Conservation (phyloP, 495 filamentous ascomycete species). For the Daldinia decipiens region DNA sequence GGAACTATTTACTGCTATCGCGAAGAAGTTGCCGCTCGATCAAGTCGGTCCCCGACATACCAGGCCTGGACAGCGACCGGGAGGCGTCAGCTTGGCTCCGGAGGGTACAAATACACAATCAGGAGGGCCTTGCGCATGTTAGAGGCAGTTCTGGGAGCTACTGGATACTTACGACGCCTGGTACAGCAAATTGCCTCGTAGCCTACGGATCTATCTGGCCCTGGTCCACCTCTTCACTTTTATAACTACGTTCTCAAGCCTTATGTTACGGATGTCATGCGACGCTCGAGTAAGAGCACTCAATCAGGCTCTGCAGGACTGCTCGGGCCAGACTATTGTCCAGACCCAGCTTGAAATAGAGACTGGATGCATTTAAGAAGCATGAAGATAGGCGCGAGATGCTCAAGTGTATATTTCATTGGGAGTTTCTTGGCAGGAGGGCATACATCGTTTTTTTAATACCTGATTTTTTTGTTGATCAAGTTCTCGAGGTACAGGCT, state of each 20-base stretch:
- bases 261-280: constrained; percentile 20
- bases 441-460: constrained; percentile 49
- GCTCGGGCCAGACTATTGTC: neutral
- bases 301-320: constrained; percentile 9
- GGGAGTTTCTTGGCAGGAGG: constrained; percentile 50
- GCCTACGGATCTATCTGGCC: constrained; percentile 25
- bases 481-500: constrained; percentile 31
- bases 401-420: constrained; percentile 52
- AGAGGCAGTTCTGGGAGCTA: constrained; percentile 35
- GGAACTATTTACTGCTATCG: constrained; percentile 97
- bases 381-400: constrained; percentile 43
- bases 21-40: constrained; percentile 94
- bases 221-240: constrained; percentile 24
- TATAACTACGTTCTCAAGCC: constrained; percentile 5
- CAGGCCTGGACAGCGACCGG: constrained; percentile 75
- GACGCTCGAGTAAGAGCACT: constrained; percentile 2
- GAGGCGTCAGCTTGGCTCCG: constrained; percentile 80
- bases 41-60: constrained; percentile 88
- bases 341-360: constrained; percentile 20
- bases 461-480: constrained; percentile 42
- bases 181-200: constrained; percentile 27
- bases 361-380: constrained; percentile 38
- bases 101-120: constrained; percentile 80
- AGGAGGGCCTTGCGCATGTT: constrained; percentile 81
- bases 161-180: constrained; percentile 22